Evolutionary conservation across 345 rosid genomes (phyloP).

Genomic region (Dovyalis caffra): DNA sequence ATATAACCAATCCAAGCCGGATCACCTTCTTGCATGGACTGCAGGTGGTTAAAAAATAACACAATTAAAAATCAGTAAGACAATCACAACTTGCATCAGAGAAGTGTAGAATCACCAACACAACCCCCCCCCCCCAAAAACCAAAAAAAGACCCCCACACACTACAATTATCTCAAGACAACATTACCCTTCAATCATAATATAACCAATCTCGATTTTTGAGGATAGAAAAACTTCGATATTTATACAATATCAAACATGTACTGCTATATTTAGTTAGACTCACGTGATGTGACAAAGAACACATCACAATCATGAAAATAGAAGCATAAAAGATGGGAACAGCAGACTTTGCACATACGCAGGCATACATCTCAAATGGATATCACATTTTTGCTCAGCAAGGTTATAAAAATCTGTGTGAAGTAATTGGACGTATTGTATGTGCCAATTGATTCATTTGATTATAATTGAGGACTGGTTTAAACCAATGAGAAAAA

Average conservation of each 20-base stretch:
- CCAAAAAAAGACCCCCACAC: background rate
- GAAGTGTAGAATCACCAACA: background rate
- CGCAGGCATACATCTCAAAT: too few relatives aligned
- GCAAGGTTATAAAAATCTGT: too few relatives aligned
- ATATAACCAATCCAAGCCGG: slow-evolving; percentile 94
- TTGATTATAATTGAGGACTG: background rate
- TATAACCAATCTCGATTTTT: too few relatives aligned
- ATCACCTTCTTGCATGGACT: slow-evolving; percentile 97
- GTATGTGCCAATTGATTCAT: too few relatives aligned
- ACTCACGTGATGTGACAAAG: background rate
- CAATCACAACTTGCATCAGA: background rate
- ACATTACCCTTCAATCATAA: background rate
- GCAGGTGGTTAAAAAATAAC: slow-evolving; percentile 29
- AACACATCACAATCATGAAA: background rate
- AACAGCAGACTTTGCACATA: background rate
- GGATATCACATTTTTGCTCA: too few relatives aligned
- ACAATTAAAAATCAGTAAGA: slow-evolving; percentile 16
- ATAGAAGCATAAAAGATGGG: background rate
- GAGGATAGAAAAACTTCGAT: background rate
- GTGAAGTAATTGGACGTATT: too few relatives aligned
- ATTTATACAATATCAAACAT: background rate
- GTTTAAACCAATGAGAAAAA: background rate
- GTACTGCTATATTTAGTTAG: background rate
- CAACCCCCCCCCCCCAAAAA: background rate
- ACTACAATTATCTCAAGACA: background rate